Evolutionary conservation across 768 basidiomycete genomes (phyloP).

Genomic region (Baorangia bicolor): DNA sequence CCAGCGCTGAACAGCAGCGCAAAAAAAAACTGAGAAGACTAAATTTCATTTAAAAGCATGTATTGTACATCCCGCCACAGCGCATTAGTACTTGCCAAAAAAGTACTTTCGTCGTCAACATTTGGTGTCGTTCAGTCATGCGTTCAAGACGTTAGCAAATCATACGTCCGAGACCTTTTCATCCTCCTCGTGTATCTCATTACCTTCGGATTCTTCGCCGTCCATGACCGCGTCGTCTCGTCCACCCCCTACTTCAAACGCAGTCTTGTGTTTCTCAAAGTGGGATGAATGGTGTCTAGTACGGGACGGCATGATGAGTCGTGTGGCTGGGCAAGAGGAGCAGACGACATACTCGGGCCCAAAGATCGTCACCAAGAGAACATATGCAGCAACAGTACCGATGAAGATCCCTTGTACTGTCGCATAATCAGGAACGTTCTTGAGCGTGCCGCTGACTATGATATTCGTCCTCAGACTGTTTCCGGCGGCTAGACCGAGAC

Average conservation of each 20-base stretch:
- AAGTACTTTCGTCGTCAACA: not conserved
- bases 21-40: not conserved
- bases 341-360: conserved; percentile 65
- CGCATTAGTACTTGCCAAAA: not conserved
- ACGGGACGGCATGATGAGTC: not conserved
- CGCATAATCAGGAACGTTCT: conserved; percentile 61
- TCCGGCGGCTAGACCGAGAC: conserved; percentile 50
- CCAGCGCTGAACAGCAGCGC: too few relatives aligned
- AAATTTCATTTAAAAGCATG: not conserved
- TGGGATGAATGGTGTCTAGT: conserved; percentile 66
- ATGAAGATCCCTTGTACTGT: conserved; percentile 88
- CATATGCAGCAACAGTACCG: conserved; percentile 75
- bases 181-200: conserved; percentile 17
- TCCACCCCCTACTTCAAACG: conserved; percentile 74
- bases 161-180: conserved; percentile 21
- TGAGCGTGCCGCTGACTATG: conserved; percentile 35
- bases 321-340: not conserved
- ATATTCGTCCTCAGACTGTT: conserved; percentile 53
- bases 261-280: conserved; percentile 82
- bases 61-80: not conserved
- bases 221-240: conserved; percentile 47
- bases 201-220: not conserved
- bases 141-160: not conserved
- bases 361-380: conserved; percentile 71
- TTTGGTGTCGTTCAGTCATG: not conserved